Conservation (phyloP, 1,284 basidiomycete species). For the Lentinus polychrous region DNA sequence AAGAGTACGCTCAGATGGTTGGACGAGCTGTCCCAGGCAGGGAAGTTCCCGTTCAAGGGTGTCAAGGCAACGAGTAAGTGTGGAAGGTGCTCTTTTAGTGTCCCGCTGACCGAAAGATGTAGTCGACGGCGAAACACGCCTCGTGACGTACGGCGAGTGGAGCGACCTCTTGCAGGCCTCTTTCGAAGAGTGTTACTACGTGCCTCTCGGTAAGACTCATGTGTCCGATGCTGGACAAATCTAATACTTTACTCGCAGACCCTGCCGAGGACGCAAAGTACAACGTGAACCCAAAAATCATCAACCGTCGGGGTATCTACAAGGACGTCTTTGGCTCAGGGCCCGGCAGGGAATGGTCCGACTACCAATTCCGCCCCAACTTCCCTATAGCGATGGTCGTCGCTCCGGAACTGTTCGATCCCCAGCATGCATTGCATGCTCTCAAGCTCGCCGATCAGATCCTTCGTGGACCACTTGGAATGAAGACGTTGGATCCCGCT, state of each 20-base stretch:
- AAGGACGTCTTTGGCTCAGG: constrained; percentile 96
- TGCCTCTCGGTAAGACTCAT: constrained; percentile 62
- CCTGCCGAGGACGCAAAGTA: constrained; percentile 69
- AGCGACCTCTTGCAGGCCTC: constrained; percentile 74
- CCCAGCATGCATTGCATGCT: constrained; percentile 71
- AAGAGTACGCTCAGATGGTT: constrained; percentile 94
- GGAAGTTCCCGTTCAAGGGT: constrained; percentile 86
- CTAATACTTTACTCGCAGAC: constrained; percentile 31
- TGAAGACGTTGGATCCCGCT: constrained; percentile 86
- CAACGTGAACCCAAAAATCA: constrained; percentile 61
- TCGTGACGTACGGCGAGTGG: constrained; percentile 92
- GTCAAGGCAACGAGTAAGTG: constrained; percentile 76
- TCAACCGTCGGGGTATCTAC: constrained; percentile 94
- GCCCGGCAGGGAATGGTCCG: constrained; percentile 83
- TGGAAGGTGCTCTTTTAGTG: background rate
- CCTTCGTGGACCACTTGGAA: constrained; percentile 80
- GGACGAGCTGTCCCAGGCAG: constrained; percentile 53
- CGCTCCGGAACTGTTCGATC: constrained; percentile 91
- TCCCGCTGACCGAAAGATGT: constrained; percentile 8
- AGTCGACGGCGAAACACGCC: constrained; percentile 69
- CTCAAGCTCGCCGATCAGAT: constrained; percentile 72
- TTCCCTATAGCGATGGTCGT: constrained; percentile 96
- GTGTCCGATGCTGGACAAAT: background rate
- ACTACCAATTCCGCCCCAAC: constrained; percentile 92
- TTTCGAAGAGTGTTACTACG: constrained; percentile 89